Conservation (phyloP, 306 rosid species). For the Ormosia emarginata region DNA sequence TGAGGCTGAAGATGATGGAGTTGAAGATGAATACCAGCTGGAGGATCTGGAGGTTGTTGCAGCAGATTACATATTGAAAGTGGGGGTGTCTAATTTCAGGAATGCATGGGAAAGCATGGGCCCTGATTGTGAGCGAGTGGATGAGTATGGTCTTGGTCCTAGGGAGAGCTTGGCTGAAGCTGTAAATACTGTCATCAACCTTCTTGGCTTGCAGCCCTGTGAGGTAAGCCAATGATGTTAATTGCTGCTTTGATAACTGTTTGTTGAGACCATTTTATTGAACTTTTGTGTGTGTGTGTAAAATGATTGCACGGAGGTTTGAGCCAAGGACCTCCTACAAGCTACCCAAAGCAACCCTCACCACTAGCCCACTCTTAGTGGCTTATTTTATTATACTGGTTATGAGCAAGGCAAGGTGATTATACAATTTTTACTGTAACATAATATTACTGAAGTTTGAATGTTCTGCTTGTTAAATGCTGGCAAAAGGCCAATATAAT, state of each 20-base stretch:
- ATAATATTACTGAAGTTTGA: not conserved
- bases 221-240: slow-evolving; percentile 54
- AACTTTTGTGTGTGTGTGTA: not conserved
- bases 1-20: slow-evolving; percentile 89
- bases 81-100: slow-evolving; percentile 81
- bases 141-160: slow-evolving; percentile 92
- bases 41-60: slow-evolving; percentile 95
- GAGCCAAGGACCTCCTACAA: not conserved
- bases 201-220: slow-evolving; percentile 97
- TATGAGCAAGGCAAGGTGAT: slow-evolving; percentile 14
- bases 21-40: slow-evolving; percentile 93
- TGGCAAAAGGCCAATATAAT: not conserved
- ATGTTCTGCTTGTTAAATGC: slow-evolving; percentile 9
- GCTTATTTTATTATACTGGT: not conserved
- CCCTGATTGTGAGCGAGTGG: slow-evolving; percentile 77
- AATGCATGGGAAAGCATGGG: slow-evolving; percentile 95
- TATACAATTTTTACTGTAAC: not conserved
- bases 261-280: not conserved
- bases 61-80: slow-evolving; percentile 84
- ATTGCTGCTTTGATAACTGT: slow-evolving; percentile 3
- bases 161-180: slow-evolving; percentile 91
- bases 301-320: not conserved
- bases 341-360: not conserved
- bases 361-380: not conserved
- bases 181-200: slow-evolving; percentile 71